A percentile compares a stretch with the other conserved stretches of the same genome.
phyloP scores from a whole-genome alignment of 2,329 filamentous ascomycete species.

The Sclerotinia trifoliorum region DNA sequence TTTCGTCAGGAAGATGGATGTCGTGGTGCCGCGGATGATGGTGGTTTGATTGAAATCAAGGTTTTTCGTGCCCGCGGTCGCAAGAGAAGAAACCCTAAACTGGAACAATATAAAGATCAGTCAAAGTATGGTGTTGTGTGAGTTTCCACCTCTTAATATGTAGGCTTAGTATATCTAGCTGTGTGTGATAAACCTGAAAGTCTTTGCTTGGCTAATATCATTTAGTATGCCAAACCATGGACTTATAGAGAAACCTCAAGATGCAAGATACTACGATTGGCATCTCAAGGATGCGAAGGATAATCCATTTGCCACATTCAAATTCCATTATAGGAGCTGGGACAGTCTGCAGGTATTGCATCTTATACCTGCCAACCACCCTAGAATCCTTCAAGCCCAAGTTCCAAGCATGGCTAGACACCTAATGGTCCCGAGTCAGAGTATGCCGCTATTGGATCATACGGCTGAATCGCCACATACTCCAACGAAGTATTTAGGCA shows the following conservation, averaged over 20 bases:
- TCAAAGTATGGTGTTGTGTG: constrained; percentile 55
- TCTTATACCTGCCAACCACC: constrained; percentile 42
- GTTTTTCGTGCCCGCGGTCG: constrained; percentile 53
- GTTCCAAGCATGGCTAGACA: constrained; percentile 13
- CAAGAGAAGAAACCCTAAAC: constrained; percentile 44
- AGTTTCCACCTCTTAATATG: constrained; percentile 34
- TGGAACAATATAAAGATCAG: constrained; percentile 48
- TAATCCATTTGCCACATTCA: constrained; percentile 53
- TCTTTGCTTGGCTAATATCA: not conserved
- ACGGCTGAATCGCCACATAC: constrained; percentile 3
- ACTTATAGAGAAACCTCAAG: constrained; percentile 51
- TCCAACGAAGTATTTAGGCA: constrained; percentile 19
- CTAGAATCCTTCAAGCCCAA: constrained; percentile 22
- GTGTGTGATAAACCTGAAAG: not conserved
- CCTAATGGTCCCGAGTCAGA: not conserved
- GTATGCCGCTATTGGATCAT: constrained; percentile 1
- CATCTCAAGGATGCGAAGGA: constrained; percentile 52
- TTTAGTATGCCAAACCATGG: constrained; percentile 53
- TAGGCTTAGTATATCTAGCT: not conserved
- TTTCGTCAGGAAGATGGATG: constrained; percentile 39
- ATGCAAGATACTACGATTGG: constrained; percentile 54
- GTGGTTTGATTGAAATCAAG: constrained; percentile 55
- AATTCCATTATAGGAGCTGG: constrained; percentile 57
- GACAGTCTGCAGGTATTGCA: constrained; percentile 49
- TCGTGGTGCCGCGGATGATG: constrained; percentile 49